Evolutionary conservation across 495 filamentous ascomycete species (phyloP), one percentile per base, ranked within the genome.

Genomic region (Friedmanniomyces simplex): DNA sequence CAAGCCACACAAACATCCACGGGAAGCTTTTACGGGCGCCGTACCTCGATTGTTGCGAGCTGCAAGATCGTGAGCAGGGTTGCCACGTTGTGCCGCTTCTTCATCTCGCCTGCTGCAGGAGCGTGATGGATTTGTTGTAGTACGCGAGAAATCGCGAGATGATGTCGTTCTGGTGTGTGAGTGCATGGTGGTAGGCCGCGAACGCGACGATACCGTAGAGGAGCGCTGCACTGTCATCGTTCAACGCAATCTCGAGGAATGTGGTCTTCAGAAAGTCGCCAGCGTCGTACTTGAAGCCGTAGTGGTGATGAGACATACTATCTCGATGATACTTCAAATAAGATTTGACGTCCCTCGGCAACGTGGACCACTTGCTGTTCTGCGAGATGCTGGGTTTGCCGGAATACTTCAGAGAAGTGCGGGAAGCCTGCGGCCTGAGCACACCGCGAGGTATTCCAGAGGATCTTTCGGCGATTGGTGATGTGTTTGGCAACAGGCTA

Each of bases 131-230:
- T 67, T 81, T 83, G 68, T 95, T 89, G 72, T 97, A 96, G 68
- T 90, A 95, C 58, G 83, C 80, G 26, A 98, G 73, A 66, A 98
- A 98, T 45, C 84, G 82, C 55, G 84, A 79, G 18, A 96, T 82
- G 13, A 85, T 88, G 43, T 81, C 74, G 4, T 82, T 79, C 28
- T 39, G 42, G 45, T 79, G 78, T 37, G 74, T 76, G 58, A 96
- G 67, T 20, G 85, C 85, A 58, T 87, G 77, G 63, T 91, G 90
- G 68, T 95, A 98, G 16, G 91, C 89, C 0, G 91, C 75, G 67
- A 95, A 97, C 25, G 86, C 90, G n/a, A 88, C 87, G 16, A 97
- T 76, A 0, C 90, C 93, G 67, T 95, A 87, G 34, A 96, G 73
- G 13, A 98, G 77, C 18, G 91, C 85, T 24, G 50, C 20, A 49